Percentiles rank a stretch among this genome's conserved stretches.
phyloP scores from a whole-genome alignment of 2,329 filamentous ascomycete genomes.

The Trichoderma brevicompactum region DNA sequence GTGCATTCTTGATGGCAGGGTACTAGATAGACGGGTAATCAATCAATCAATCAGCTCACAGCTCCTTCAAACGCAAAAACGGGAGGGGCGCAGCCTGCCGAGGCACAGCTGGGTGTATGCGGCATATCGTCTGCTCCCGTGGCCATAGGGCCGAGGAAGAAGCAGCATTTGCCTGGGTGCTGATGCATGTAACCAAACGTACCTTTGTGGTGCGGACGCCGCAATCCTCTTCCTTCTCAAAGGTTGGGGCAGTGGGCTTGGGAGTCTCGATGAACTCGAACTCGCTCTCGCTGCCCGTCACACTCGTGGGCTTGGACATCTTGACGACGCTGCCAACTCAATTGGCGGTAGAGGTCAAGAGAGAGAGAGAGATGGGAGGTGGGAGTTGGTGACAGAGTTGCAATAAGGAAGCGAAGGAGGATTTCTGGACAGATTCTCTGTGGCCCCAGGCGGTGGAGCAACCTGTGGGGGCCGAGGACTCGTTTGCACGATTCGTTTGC shows the following conservation, averaged over 20 bases:
- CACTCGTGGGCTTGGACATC: constrained; percentile 42
- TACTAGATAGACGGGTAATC: constrained; percentile 33
- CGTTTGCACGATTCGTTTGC: not conserved
- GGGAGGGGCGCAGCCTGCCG: not conserved
- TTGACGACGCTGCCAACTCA: constrained; percentile 36
- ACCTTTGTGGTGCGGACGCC: constrained; percentile 50
- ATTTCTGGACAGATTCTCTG: constrained; percentile 25
- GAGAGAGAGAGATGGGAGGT: not conserved
- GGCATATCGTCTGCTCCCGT: not conserved
- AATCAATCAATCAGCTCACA: constrained; percentile 13
- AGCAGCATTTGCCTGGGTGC: too few species aligned
- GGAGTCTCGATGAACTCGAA: constrained; percentile 52
- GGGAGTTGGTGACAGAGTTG: constrained; percentile 19
- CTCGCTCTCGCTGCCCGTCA: constrained; percentile 44
- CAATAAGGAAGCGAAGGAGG: constrained; percentile 9
- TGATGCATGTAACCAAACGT: constrained; percentile 8
- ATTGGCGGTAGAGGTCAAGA: constrained; percentile 34
- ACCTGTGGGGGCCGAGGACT: constrained; percentile 11
- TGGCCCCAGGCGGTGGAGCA: constrained; percentile 23
- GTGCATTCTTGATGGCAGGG: constrained; percentile 87
- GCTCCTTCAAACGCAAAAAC: not conserved
- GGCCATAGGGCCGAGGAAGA: not conserved
- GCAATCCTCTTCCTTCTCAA: constrained; percentile 68
- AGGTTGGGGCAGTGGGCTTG: constrained; percentile 56
- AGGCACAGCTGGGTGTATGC: not conserved